A percentile compares a stretch with the other conserved stretches of the same genome.
Evolutionary conservation across 2,329 filamentous ascomycete genomes (phyloP).

Genomic region (Scytalidium lignicola): DNA sequence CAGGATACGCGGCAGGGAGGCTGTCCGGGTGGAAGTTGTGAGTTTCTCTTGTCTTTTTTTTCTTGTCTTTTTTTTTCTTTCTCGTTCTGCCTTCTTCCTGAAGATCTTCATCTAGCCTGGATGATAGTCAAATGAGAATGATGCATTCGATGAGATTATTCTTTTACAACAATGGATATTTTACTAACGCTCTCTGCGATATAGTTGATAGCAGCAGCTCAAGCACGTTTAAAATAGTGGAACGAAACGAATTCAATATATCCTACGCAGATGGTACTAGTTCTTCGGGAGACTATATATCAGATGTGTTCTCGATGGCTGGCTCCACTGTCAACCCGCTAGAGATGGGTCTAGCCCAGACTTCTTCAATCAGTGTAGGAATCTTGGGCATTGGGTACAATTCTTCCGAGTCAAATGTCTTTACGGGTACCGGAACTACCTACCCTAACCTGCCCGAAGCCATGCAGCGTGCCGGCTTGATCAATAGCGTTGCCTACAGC

Average conservation of each 20-base stretch:
- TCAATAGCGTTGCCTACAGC: constrained; percentile 31
- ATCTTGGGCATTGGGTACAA: constrained; percentile 51
- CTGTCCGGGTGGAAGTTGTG: constrained; percentile 40
- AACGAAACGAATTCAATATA: constrained; percentile 43
- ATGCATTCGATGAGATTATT: constrained; percentile 1
- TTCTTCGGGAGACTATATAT: constrained; percentile 48
- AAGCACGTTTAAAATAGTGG: constrained; percentile 39
- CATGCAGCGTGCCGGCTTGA: constrained; percentile 33
- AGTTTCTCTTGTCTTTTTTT: constrained; percentile 29
- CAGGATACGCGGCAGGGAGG: constrained; percentile 16
- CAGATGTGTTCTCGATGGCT: constrained; percentile 45
- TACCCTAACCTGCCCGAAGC: constrained; percentile 11
- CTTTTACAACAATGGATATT: background rate
- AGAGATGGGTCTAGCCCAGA: constrained; percentile 46
- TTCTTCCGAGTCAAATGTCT: constrained; percentile 35
- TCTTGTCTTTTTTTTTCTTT: too few species aligned
- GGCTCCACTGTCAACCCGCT: constrained; percentile 40
- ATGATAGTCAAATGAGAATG: too few species aligned
- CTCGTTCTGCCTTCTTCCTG: too few species aligned
- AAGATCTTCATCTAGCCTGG: too few species aligned
- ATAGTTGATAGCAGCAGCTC: constrained; percentile 43
- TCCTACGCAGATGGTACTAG: constrained; percentile 50
- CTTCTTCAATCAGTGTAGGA: constrained; percentile 43
- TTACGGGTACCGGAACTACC: constrained; percentile 30
- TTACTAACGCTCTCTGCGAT: background rate